Conservation (phyloP, 2,329 filamentous ascomycete species). For the Colletotrichum plurivorum region DNA sequence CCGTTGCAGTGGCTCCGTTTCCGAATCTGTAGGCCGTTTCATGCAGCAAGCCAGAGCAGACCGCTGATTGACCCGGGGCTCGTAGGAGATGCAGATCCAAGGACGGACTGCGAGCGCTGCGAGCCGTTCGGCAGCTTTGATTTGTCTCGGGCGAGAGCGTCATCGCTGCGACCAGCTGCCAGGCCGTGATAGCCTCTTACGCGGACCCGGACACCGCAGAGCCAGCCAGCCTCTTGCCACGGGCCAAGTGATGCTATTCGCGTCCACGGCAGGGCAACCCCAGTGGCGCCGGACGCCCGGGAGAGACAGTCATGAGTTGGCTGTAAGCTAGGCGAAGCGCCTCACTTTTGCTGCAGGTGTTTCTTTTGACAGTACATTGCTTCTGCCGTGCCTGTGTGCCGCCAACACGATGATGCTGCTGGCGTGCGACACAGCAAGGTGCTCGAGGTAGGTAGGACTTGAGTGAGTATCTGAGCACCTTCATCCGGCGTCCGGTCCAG, state of each 20-base stretch:
- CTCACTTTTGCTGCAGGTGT: too few relatives aligned
- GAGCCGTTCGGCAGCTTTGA: conserved; percentile 18
- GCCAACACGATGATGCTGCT: too few relatives aligned
- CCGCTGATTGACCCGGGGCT: conserved; percentile 24
- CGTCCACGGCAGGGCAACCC: neutral
- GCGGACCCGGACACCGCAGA: neutral
- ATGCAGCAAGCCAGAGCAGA: conserved; percentile 31
- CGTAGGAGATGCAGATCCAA: conserved; percentile 22
- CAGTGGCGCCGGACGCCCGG: too few relatives aligned
- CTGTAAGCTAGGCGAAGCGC: too few relatives aligned
- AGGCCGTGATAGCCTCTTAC: neutral
- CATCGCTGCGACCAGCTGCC: conserved; percentile 1
- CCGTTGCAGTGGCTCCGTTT: conserved; percentile 29
- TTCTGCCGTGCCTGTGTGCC: too few relatives aligned
- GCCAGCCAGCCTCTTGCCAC: neutral
- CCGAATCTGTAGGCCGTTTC: conserved; percentile 32
- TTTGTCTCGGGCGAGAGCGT: conserved; percentile 18
- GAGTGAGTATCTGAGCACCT: too few relatives aligned
- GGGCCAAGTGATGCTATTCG: conserved; percentile 2
- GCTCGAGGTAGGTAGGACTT: too few relatives aligned
- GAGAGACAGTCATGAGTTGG: neutral
- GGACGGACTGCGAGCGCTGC: conserved; percentile 1
- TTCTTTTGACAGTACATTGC: too few relatives aligned
- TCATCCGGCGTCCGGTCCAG: too few relatives aligned
- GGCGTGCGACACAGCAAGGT: too few relatives aligned